Conservation (phyloP, 1,139 yeast genomes). For the Pichia cactophila region DNA sequence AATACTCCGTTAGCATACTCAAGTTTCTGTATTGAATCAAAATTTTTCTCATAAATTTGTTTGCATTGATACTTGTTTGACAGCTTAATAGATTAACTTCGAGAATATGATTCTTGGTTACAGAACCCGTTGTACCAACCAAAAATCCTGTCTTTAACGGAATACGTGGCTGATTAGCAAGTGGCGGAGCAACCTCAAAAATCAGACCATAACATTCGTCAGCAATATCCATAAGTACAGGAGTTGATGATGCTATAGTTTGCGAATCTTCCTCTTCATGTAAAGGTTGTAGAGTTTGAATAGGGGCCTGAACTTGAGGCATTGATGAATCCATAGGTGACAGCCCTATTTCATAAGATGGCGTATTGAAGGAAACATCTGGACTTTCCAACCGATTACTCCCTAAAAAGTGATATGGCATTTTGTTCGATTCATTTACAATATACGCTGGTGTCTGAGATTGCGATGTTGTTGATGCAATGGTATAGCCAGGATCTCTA, state of each 20-base stretch:
- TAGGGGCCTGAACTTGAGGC: constrained; percentile 9
- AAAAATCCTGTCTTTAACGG: constrained; percentile 70
- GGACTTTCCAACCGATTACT: constrained; percentile 17
- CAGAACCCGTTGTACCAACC: constrained; percentile 32
- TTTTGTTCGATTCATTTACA: constrained; percentile 4
- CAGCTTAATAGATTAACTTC: constrained; percentile 67
- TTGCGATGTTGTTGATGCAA: constrained; percentile 24
- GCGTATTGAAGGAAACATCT: constrained; percentile 19
- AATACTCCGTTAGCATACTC: constrained; percentile 39
- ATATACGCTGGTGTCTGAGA: constrained; percentile 18
- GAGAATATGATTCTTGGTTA: constrained; percentile 27
- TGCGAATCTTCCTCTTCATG: constrained; percentile 7
- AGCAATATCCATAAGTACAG: constrained; percentile 38
- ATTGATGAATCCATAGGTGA: constrained; percentile 27
- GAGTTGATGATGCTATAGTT: constrained; percentile 28
- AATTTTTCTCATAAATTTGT: constrained; percentile 50
- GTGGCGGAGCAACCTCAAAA: constrained; percentile 53
- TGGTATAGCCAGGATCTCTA: constrained; percentile 20
- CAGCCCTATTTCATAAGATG: constrained; percentile 23
- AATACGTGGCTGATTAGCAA: constrained; percentile 60
- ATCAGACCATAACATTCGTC: constrained; percentile 58
- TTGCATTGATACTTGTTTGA: constrained; percentile 52
- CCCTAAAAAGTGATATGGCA: constrained; percentile 5
- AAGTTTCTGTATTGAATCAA: constrained; percentile 58
- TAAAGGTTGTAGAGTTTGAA: constrained; percentile 12